Evolutionary conservation across 306 rosid species (phyloP), one percentile per base, ranked within the genome.

Genomic region (Gastrolobium villosum): DNA sequence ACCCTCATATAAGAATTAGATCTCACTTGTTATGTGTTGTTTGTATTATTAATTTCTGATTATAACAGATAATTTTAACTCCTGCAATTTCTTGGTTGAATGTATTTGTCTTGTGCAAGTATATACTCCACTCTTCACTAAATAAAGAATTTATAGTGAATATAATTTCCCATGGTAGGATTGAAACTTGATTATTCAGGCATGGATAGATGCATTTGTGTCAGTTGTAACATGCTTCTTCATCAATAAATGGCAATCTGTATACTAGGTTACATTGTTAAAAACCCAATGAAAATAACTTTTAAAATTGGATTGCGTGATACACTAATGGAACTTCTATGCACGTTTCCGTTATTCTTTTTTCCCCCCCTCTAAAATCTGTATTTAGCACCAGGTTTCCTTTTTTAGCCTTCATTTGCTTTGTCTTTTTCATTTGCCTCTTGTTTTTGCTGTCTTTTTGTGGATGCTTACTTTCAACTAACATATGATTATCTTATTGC

Each of bases 31-130:
- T 26, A 2, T 3, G 10, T 39, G 35, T 44, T 60, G 5, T 37
- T 62, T 53, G 55, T 43, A 10, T 66, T 35, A 37, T 72, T 65
- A 70, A 56, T 55, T 80, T 79, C 76, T 48, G 62, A 76, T 50
- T 49, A 50, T 28, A 68, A 39, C n/a, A 48, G 36, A n/a, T n/a
- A n/a, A n/a, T n/a, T n/a, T n/a, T n/a, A n/a, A n/a, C n/a, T n/a
- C n/a, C n/a, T n/a, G n/a, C n/a, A n/a, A n/a, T n/a, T n/a, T 14
- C 7, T 49, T 3, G 0, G 62, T 40, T 81, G 77, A 46, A 40
- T 40, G n/a, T 41, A 55, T 30, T 53, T 56, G 48, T 36, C 46
- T 5, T 37, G 32, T 53, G 40, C 41, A 79, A 15, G 10, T 66
- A 36, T 4, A 5, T 57, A n/a, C 39, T 55, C 36, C 63, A 45